Percentiles rank a stretch among this genome's conserved stretches.
Conservation (phyloP, 805 yeast species). For the Metschnikowia gruessii region DNA sequence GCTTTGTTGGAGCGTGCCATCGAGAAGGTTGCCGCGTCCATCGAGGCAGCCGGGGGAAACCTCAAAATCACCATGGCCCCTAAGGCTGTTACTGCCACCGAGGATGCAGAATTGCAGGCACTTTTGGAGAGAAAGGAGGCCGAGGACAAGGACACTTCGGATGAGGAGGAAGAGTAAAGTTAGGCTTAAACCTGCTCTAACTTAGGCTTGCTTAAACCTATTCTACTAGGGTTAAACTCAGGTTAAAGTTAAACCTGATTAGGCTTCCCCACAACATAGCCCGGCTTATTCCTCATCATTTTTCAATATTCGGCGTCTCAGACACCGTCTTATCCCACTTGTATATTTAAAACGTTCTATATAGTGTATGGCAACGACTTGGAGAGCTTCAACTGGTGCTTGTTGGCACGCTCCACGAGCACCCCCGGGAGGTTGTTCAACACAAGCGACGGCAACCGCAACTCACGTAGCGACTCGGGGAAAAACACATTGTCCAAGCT, state of each 20-base stretch:
- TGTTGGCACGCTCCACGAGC: conserved; percentile 41
- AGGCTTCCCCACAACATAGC: too few species aligned
- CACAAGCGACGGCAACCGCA: conserved; percentile 35
- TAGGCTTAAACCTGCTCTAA: too few species aligned
- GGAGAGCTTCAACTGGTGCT: conserved; percentile 23
- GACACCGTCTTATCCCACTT: conserved; percentile 6
- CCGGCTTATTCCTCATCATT: too few species aligned
- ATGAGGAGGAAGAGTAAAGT: conserved; percentile 69
- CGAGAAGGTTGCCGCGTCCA: conserved; percentile 65
- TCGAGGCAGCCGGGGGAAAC: conserved; percentile 74
- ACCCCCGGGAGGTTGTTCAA: conserved; percentile 35
- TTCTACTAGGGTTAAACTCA: too few species aligned
- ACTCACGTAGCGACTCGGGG: conserved; percentile 39
- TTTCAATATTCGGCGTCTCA: too few species aligned
- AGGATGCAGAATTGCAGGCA: conserved; percentile 96
- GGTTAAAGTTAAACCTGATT: too few species aligned
- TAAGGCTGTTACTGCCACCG: conserved; percentile 97
- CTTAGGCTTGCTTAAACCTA: too few species aligned
- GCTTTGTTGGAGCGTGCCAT: conserved; percentile 77
- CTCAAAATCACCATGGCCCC: conserved; percentile 97
- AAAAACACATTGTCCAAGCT: conserved; percentile 36
- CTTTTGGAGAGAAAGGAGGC: conserved; percentile 89
- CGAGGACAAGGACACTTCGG: conserved; percentile 81
- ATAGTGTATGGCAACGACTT: conserved; percentile 9
- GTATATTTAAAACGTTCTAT: conserved; percentile 17